Evolutionary conservation across 2,329 filamentous ascomycete species (phyloP).

Genomic region (Claviceps monticola): DNA sequence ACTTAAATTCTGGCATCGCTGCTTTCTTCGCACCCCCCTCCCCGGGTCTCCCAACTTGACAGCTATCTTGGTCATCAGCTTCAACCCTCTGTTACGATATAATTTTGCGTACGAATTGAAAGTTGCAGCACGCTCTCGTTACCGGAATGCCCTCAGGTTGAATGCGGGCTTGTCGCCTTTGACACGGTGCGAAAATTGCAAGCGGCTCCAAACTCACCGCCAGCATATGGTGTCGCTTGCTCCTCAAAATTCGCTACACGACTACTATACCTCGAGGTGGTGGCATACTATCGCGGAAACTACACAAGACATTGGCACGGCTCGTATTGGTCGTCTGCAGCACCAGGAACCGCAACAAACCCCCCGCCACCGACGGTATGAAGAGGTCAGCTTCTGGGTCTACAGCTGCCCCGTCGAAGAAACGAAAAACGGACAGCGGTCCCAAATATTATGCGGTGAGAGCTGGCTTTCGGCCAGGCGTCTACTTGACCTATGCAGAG

Average conservation of each 20-base stretch:
- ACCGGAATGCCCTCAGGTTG: slow-evolving; percentile 15
- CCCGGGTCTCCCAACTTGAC: neutral
- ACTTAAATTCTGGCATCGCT: neutral
- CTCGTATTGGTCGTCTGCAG: slow-evolving; percentile 12
- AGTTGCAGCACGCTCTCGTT: neutral
- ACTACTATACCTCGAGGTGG: neutral
- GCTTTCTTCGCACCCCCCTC: neutral
- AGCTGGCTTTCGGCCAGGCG: slow-evolving; percentile 40
- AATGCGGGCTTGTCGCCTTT: slow-evolving; percentile 12
- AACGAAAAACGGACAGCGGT: slow-evolving; percentile 32
- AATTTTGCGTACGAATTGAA: neutral
- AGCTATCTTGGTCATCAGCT: neutral
- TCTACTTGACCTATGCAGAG: slow-evolving; percentile 49
- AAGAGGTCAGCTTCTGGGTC: slow-evolving; percentile 17
- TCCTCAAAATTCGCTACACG: neutral
- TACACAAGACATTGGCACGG: neutral
- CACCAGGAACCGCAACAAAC: neutral
- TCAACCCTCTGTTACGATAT: neutral
- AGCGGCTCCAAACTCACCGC: slow-evolving; percentile 8
- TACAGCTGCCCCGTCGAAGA: slow-evolving; percentile 21
- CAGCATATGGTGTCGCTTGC: neutral
- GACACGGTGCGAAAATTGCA: slow-evolving; percentile 13
- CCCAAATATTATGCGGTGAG: slow-evolving; percentile 52
- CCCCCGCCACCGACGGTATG: slow-evolving; percentile 11
- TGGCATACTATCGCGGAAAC: neutral